Conservation (phyloP, 2,329 filamentous ascomycete species). For the Bipolaris oryzae region DNA sequence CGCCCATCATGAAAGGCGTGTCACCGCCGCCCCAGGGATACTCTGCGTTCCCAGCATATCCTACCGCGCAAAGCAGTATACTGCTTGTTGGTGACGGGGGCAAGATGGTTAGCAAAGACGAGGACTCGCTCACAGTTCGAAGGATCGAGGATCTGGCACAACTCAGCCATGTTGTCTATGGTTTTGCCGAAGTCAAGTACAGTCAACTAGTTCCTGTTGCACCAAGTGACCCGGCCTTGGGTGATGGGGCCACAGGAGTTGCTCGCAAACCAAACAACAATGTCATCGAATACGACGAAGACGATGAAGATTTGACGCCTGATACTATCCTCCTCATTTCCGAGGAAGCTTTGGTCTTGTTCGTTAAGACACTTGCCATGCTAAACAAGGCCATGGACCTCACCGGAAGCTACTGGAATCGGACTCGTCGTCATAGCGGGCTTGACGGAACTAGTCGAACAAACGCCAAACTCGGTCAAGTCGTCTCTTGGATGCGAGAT, state of each 20-base stretch:
- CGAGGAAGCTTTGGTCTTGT: conserved; percentile 92
- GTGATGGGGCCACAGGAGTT: conserved; percentile 60
- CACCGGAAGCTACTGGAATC: conserved; percentile 89
- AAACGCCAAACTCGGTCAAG: conserved; percentile 75
- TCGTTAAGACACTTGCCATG: conserved; percentile 90
- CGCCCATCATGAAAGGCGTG: conserved; percentile 64
- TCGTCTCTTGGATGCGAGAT: conserved; percentile 91
- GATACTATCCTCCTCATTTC: conserved; percentile 87
- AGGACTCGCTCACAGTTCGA: conserved; percentile 78
- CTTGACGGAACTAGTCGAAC: conserved; percentile 43
- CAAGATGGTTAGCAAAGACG: conserved; percentile 68
- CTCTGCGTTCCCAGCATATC: conserved; percentile 84
- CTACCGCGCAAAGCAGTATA: conserved; percentile 72
- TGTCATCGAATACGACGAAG: conserved; percentile 61
- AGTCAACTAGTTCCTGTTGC: conserved; percentile 92
- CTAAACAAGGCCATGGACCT: conserved; percentile 96
- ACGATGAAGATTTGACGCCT: conserved; percentile 73
- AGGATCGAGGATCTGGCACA: conserved; percentile 91
- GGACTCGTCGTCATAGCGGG: conserved; percentile 68
- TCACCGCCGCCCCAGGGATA: conserved; percentile 78
- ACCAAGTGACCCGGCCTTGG: conserved; percentile 74
- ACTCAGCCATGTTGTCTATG: conserved; percentile 93
- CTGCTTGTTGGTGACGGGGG: conserved; percentile 67
- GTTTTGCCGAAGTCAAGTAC: conserved; percentile 98
- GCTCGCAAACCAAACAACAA: conserved; percentile 41